These are phyloP conservation scores for Cordyceps militaris DNA, from an alignment of 2,329 filamentous ascomycete species.

Conservation along the genomic window DNA sequence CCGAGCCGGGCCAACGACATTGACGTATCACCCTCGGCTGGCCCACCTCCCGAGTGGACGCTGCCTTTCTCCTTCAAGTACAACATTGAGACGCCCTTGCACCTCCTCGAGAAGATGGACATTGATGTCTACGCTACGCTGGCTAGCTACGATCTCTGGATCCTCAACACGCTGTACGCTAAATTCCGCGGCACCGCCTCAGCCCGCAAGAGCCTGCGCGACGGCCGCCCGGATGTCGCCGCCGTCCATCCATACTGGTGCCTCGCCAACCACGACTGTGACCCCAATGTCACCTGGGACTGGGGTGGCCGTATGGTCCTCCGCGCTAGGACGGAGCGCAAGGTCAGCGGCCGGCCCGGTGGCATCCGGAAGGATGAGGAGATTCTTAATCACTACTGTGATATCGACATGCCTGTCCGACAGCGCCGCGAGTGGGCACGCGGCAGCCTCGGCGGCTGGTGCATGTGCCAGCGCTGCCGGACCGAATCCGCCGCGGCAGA, in stretches of 20 bases:
- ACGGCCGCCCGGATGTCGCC: slow-evolving; percentile 81
- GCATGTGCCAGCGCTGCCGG: slow-evolving; percentile 76
- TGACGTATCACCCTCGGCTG: slow-evolving; percentile 44
- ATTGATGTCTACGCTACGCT: slow-evolving; percentile 62
- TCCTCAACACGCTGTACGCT: slow-evolving; percentile 84
- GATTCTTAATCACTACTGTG: slow-evolving; percentile 91
- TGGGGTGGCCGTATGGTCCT: slow-evolving; percentile 77
- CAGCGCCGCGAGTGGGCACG: slow-evolving; percentile 82
- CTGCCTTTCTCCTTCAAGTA: slow-evolving; percentile 72
- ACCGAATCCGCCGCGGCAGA: slow-evolving; percentile 49
- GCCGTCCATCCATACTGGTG: slow-evolving; percentile 96
- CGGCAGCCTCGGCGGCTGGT: slow-evolving; percentile 82
- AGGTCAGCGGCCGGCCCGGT: slow-evolving; percentile 42
- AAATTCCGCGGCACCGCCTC: slow-evolving; percentile 93
- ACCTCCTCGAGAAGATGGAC: slow-evolving; percentile 79
- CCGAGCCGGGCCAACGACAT: slow-evolving; percentile 46
- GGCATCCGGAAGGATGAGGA: slow-evolving; percentile 76
- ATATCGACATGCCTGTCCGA: slow-evolving; percentile 68
- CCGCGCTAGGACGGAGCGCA: slow-evolving; percentile 51
- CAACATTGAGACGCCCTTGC: slow-evolving; percentile 67
- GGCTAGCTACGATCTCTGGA: slow-evolving; percentile 63
- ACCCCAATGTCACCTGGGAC: slow-evolving; percentile 92
- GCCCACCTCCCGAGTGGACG: slow-evolving; percentile 55
- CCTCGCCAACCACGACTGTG: slow-evolving; percentile 90
- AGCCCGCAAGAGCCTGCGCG: slow-evolving; percentile 66